Conservation (phyloP, 176 grass and related monocot species). For the Tuctoria greenei region DNA sequence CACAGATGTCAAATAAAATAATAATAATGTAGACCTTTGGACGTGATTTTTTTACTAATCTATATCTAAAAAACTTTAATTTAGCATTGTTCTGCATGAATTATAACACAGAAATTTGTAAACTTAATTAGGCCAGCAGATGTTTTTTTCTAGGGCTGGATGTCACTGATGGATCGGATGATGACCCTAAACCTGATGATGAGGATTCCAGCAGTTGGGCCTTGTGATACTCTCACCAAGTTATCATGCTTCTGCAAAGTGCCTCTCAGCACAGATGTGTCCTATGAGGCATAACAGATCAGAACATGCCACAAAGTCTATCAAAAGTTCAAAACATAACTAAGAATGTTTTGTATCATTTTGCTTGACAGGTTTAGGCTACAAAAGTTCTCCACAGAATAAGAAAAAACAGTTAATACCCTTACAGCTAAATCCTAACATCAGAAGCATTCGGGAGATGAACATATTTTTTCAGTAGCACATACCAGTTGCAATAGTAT, state of each 20-base stretch:
- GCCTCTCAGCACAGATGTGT: conserved; percentile 65
- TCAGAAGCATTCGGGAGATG: not conserved
- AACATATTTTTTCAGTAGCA: conserved; percentile 1
- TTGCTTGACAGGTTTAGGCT: not conserved
- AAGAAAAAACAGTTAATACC: not conserved
- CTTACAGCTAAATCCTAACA: not conserved
- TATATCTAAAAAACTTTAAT: not conserved
- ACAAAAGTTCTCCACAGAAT: not conserved
- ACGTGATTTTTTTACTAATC: not conserved
- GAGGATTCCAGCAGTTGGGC: conserved; percentile 45
- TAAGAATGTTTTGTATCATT: not conserved
- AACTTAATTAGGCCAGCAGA: conserved; percentile 59
- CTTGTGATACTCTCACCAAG: conserved; percentile 73
- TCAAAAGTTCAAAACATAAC: conserved; percentile 32
- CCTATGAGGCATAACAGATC: conserved; percentile 50
- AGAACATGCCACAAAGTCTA: conserved; percentile 19
- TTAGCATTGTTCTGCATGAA: not conserved
- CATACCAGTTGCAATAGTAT: conserved; percentile 5
- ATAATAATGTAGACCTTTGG: not conserved
- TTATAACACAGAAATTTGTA: not conserved
- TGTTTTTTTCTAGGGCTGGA: conserved; percentile 63
- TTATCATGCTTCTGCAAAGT: conserved; percentile 73
- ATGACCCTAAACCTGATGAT: conserved; percentile 42
- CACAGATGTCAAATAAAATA: not conserved
- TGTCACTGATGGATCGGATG: conserved; percentile 45